phyloP scores from a whole-genome alignment of 129 eudicot species.

The Arctium minus region DNA sequence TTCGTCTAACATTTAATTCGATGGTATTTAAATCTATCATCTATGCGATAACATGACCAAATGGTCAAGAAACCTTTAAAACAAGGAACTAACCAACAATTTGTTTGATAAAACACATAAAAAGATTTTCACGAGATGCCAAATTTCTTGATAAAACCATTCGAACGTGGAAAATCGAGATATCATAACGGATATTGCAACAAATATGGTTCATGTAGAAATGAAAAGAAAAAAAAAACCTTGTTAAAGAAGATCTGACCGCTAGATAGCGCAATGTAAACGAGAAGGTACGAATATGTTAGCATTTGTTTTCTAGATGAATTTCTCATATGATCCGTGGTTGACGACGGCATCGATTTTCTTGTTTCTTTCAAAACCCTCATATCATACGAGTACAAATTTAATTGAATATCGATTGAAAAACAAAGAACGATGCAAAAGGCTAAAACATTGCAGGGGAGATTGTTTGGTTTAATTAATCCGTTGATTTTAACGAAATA shows the following conservation, averaged over 20 bases:
- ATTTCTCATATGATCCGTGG: slow-evolving; percentile 57
- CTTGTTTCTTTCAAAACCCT: background rate
- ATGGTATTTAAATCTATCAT: background rate
- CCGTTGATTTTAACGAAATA: background rate
- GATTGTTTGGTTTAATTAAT: background rate
- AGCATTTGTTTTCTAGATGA: slow-evolving; percentile 31
- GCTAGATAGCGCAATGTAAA: slow-evolving; percentile 81
- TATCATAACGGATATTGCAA: background rate
- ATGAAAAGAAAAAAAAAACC: slow-evolving; percentile 23
- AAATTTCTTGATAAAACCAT: background rate
- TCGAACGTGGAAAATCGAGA: background rate
- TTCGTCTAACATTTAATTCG: background rate
- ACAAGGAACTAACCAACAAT: too few relatives aligned
- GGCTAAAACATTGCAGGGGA: background rate
- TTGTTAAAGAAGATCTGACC: slow-evolving; percentile 91
- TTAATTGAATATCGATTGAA: background rate
- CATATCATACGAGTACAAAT: background rate
- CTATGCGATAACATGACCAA: background rate
- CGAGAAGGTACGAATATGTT: slow-evolving; percentile 63
- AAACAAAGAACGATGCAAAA: background rate
- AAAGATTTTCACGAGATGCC: background rate
- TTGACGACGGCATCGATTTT: slow-evolving; percentile 18
- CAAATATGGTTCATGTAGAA: background rate
- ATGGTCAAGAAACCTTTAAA: background rate
- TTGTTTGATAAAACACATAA: background rate